These are phyloP conservation scores for Amaranthus palmeri DNA, from an alignment of 148 eudicot genomes.

Conservation along the genomic window DNA sequence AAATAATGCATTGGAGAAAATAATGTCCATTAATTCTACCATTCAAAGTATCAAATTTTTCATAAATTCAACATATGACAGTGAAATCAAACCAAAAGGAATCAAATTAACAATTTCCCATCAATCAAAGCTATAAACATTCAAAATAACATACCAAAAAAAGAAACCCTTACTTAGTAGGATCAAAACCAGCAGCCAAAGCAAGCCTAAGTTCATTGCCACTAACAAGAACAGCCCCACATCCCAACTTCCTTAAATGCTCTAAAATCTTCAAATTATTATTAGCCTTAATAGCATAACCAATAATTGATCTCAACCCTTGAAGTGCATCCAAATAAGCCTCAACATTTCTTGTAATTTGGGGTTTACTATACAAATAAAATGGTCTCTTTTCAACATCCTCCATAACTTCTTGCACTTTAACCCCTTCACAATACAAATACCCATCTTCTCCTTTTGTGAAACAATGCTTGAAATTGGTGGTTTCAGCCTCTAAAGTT, in stretches of 20 bases:
- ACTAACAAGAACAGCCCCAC: slow-evolving; percentile 95
- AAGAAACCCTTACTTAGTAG: slow-evolving; percentile 30
- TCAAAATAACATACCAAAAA: background rate
- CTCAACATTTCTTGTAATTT: slow-evolving; percentile 76
- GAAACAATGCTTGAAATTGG: slow-evolving; percentile 47
- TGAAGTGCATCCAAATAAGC: slow-evolving; percentile 76
- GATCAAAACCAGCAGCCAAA: slow-evolving; percentile 77
- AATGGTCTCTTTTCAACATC: slow-evolving; percentile 78
- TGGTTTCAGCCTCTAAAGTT: slow-evolving; percentile 29
- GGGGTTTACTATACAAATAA: slow-evolving; percentile 85
- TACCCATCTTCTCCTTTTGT: slow-evolving; percentile 66
- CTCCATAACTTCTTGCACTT: slow-evolving; percentile 75
- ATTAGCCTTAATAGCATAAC: slow-evolving; percentile 94
- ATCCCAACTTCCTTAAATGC: slow-evolving; percentile 79
- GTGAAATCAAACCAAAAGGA: background rate
- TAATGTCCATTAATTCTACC: no score
- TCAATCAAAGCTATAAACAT: background rate
- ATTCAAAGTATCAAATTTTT: no score
- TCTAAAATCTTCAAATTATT: slow-evolving; percentile 91
- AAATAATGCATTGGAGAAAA: background rate
- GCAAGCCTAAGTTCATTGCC: slow-evolving; percentile 93
- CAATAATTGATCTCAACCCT: slow-evolving; percentile 78
- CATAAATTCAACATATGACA: background rate
- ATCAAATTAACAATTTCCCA: background rate
- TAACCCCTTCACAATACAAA: slow-evolving; percentile 77